Evolutionary conservation across 108 stramenopile genomes (phyloP).

Genomic region (Discostella stelligeroides): DNA sequence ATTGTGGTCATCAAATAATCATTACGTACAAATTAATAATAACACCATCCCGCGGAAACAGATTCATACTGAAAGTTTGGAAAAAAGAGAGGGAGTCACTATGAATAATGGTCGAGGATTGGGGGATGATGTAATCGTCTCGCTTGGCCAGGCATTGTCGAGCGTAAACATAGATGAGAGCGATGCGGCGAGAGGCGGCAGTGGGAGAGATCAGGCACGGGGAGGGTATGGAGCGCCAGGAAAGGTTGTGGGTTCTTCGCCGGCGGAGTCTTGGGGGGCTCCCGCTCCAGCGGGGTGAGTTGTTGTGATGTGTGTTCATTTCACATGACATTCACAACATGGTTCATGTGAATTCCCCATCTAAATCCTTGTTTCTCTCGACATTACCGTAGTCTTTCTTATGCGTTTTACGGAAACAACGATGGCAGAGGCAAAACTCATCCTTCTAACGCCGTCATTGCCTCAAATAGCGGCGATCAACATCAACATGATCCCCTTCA

Average conservation of each 20-base stretch:
- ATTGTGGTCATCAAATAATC: conserved; percentile 10
- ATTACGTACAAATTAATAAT: conserved; percentile 1
- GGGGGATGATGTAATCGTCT: conserved; percentile 9
- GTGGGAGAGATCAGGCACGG: background rate
- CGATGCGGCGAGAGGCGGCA: background rate
- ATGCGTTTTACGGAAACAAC: conserved; percentile 11
- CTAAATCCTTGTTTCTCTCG: background rate
- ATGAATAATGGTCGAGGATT: conserved; percentile 4
- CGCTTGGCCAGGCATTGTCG: conserved; percentile 3
- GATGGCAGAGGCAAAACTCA: conserved; percentile 9
- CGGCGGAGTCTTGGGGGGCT: conserved; percentile 2
- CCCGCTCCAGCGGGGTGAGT: conserved; percentile 18
- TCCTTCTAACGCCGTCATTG: conserved; percentile 9
- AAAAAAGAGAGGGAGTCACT: background rate
- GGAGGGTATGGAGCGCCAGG: conserved; percentile 10
- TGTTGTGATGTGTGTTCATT: background rate
- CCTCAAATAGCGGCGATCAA: conserved; percentile 14
- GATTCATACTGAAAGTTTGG: background rate
- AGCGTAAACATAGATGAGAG: background rate
- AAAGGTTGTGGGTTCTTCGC: background rate
- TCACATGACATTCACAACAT: background rate
- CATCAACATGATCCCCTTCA: conserved; percentile 37
- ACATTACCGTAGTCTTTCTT: conserved; percentile 8
- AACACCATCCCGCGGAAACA: no score
- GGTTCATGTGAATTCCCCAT: background rate